Percentiles rank a stretch among this genome's conserved stretches.
Conservation (phyloP, 225 moss, liverwort and hornwort species). For the Marchantia paleacea region DNA sequence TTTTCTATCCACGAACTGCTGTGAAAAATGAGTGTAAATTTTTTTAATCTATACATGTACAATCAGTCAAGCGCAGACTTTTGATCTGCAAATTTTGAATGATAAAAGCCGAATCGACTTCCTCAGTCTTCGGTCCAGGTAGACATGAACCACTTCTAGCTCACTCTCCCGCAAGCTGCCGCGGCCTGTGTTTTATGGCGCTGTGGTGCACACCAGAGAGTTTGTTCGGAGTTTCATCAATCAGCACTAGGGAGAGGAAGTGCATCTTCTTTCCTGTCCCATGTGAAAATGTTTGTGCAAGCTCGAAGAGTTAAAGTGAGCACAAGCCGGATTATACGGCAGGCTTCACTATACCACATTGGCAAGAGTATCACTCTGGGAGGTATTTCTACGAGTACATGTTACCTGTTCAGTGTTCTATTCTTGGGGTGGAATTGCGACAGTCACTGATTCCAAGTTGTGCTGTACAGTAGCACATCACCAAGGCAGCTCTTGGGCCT, state of each 20-base stretch:
- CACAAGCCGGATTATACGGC: neutral
- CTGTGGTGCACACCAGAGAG: neutral
- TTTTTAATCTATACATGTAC: neutral
- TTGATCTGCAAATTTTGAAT: slow-evolving; percentile 13
- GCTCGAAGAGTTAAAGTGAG: neutral
- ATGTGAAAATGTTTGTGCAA: neutral
- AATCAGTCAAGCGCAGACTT: slow-evolving; percentile 6
- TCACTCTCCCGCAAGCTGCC: neutral
- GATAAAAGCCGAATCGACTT: neutral
- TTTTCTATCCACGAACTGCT: neutral
- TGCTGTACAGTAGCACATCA: no score
- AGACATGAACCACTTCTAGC: neutral
- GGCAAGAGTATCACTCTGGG: no score
- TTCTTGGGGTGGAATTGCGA: no score
- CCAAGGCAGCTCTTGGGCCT: no score
- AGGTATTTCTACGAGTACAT: no score
- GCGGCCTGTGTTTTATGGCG: neutral
- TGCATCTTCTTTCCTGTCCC: neutral
- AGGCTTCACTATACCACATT: neutral
- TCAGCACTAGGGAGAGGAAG: neutral
- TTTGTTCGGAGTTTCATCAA: neutral
- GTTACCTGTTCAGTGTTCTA: no score
- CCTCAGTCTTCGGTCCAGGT: neutral
- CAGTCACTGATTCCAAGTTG: no score
- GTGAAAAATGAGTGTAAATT: slow-evolving; percentile 14